Conservation (phyloP, 495 filamentous ascomycete species). For the Viridothelium virens region DNA sequence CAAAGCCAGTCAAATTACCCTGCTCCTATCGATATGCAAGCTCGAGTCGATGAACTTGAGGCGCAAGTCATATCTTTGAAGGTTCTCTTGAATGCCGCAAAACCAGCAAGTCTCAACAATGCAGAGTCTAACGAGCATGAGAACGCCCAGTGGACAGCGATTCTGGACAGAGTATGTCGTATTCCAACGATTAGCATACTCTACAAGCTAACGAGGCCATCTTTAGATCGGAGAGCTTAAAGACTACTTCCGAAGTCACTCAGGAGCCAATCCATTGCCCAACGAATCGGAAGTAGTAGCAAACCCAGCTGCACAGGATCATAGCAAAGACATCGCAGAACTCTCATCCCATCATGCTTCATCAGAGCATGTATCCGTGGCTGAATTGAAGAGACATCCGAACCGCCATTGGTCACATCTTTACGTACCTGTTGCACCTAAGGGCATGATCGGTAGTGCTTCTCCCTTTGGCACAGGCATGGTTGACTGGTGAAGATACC, state of each 20-base stretch:
- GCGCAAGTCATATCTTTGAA: neutral
- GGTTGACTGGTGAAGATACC: neutral
- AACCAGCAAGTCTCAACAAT: neutral
- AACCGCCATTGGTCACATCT: neutral
- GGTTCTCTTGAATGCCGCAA: neutral
- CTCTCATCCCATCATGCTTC: neutral
- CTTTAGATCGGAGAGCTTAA: neutral
- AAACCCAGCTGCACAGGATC: neutral
- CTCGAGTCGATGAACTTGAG: neutral
- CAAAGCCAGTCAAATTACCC: neutral
- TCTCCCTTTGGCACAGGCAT: neutral
- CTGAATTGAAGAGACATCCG: neutral
- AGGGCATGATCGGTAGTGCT: neutral
- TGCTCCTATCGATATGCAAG: neutral
- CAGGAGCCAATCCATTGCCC: neutral
- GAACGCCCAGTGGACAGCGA: neutral
- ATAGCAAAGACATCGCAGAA: neutral
- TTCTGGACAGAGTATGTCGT: neutral
- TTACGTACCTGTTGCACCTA: neutral
- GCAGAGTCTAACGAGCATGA: neutral
- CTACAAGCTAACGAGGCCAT: neutral
- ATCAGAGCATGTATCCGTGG: neutral
- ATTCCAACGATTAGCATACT: neutral
- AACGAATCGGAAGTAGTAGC: neutral
- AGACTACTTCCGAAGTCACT: neutral